phyloP scores from a whole-genome alignment of 2,329 filamentous ascomycete genomes.

The Calonectria fujianensis region DNA sequence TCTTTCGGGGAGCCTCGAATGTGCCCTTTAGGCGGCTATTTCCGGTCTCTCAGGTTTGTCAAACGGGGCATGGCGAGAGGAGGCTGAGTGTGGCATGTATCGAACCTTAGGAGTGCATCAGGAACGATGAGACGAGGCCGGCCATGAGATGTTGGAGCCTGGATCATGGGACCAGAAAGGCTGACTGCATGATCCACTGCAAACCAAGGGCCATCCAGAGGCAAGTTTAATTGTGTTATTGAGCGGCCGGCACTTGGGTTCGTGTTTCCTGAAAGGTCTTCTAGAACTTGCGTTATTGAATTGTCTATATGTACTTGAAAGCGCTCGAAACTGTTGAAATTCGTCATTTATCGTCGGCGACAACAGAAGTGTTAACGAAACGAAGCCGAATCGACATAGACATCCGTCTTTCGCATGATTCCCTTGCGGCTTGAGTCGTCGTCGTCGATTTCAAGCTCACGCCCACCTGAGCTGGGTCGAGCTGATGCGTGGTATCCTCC shows the following conservation, averaged over 20 bases:
- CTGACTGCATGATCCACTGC: not conserved
- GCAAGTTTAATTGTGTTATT: not conserved
- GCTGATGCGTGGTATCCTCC: constrained; percentile 4
- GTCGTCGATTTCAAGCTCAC: constrained; percentile 15
- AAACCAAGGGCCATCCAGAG: not conserved
- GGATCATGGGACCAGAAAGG: no score
- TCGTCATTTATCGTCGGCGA: not conserved
- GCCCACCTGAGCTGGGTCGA: not conserved
- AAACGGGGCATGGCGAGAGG: no score
- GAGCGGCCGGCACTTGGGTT: no score
- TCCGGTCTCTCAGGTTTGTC: no score
- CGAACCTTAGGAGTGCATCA: not conserved
- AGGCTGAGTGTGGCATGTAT: no score
- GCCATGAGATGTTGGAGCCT: not conserved
- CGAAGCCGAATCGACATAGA: not conserved
- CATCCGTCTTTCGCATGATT: constrained; percentile 19
- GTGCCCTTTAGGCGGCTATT: no score
- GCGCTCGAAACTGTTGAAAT: not conserved
- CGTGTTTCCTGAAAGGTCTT: no score
- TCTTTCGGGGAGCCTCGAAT: no score
- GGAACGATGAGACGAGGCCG: no score
- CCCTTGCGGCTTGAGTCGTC: constrained; percentile 12
- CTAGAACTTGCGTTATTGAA: not conserved
- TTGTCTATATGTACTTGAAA: not conserved
- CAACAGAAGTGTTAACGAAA: not conserved